phyloP scores from a whole-genome alignment of 2,329 filamentous ascomycete genomes.

The Aspergillus flavus region DNA sequence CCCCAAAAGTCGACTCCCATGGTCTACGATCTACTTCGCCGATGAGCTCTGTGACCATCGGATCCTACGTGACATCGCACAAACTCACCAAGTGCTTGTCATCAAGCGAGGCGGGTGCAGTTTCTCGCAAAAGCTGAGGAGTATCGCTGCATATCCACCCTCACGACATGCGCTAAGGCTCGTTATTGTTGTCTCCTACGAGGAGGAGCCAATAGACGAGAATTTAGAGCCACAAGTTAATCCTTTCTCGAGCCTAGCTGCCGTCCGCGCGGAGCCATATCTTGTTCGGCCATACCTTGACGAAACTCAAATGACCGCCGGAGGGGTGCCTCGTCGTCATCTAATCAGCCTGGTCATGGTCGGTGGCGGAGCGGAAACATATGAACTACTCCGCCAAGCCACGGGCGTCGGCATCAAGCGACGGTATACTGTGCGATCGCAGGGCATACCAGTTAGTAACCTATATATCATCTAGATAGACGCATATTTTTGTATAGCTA shows the following conservation, averaged over 20 bases:
- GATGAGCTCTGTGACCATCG: conserved; percentile 65
- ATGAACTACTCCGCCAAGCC: conserved; percentile 65
- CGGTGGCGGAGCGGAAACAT: conserved; percentile 67
- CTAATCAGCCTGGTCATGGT: conserved; percentile 84
- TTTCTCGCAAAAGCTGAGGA: conserved; percentile 79
- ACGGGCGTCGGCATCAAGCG: conserved; percentile 73
- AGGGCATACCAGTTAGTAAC: conserved; percentile 78
- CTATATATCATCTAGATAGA: conserved; percentile 63
- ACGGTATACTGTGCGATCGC: conserved; percentile 77
- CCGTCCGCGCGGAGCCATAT: conserved; percentile 38
- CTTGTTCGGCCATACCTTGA: conserved; percentile 73
- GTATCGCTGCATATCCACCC: conserved; percentile 78
- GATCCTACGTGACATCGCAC: conserved; percentile 55
- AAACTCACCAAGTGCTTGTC: conserved; percentile 73
- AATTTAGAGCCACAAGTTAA: conserved; percentile 13
- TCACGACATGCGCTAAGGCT: conserved; percentile 68
- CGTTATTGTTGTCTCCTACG: conserved; percentile 73
- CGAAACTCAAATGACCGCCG: conserved; percentile 69
- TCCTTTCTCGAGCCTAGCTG: conserved; percentile 43
- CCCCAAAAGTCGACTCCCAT: conserved; percentile 58
- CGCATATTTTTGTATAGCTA: not conserved
- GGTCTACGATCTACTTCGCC: conserved; percentile 72
- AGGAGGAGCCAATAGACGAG: conserved; percentile 44
- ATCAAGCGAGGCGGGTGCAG: conserved; percentile 80
- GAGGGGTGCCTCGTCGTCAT: conserved; percentile 68